A percentile compares a stretch with the other conserved stretches of the same genome.
Conservation (phyloP, 75 land plant species). For the Isoetes taiwanensis region DNA sequence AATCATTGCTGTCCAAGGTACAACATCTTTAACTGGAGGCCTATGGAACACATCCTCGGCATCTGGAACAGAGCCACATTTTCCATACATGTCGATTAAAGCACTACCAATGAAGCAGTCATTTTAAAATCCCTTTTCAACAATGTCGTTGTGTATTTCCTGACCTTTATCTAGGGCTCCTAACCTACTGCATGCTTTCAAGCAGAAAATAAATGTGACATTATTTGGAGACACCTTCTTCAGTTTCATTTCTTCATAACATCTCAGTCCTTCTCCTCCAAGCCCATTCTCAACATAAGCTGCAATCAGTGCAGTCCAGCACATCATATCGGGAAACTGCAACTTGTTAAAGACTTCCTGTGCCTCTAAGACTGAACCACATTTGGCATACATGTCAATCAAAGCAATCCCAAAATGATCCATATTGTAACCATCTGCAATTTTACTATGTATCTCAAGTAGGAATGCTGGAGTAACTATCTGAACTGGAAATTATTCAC, state of each 20-base stretch:
- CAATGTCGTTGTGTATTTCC: neutral
- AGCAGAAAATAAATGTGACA: neutral
- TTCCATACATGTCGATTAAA: neutral
- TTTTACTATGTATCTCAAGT: too few relatives aligned
- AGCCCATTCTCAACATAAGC: conserved; percentile 8
- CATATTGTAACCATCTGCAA: too few relatives aligned
- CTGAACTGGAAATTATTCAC: too few relatives aligned
- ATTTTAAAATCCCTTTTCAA: neutral
- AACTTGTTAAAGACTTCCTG: conserved; percentile 16
- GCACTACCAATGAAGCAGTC: neutral
- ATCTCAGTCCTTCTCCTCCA: neutral
- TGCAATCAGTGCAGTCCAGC: conserved; percentile 38
- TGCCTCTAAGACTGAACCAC: conserved; percentile 34
- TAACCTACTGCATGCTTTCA: conserved; percentile 2
- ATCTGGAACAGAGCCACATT: neutral
- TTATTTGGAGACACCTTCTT: neutral
- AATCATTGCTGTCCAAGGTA: conserved; percentile 11
- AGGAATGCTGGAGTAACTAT: too few relatives aligned
- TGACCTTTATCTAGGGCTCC: neutral
- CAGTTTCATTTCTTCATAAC: neutral
- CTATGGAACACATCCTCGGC: neutral
- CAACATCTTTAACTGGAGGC: conserved; percentile 8
- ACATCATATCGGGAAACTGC: conserved; percentile 31
- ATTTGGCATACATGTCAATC: conserved; percentile 38
- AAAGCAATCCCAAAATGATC: conserved; percentile 35